Percentiles rank a stretch among this genome's conserved stretches.
Conservation (phyloP, 2,329 filamentous ascomycete genomes). For the Ophiostoma populinum region DNA sequence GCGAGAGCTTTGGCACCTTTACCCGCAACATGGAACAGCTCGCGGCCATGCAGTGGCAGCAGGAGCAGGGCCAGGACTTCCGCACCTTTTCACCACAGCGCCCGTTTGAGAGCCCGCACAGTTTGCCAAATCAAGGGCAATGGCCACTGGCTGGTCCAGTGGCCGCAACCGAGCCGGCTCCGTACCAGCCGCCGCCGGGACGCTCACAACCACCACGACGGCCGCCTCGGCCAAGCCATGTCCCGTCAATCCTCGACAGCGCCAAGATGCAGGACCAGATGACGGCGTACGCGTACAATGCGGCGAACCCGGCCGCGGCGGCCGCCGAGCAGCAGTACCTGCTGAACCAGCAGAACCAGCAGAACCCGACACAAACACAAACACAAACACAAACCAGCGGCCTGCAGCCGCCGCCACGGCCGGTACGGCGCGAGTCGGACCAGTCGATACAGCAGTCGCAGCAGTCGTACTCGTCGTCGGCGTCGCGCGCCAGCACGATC, state of each 20-base stretch:
- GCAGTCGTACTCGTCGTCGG: constrained; percentile 18
- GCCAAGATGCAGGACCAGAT: constrained; percentile 38
- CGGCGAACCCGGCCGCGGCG: not conserved
- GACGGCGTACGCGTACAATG: constrained; percentile 23
- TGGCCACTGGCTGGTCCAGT: constrained; percentile 32
- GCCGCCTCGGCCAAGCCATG: constrained; percentile 40
- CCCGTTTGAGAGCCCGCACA: not conserved
- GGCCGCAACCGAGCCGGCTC: constrained; percentile 18
- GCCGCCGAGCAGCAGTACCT: not conserved
- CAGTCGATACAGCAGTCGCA: constrained; percentile 29
- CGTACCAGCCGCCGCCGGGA: constrained; percentile 34
- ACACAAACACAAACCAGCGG: too few relatives aligned
- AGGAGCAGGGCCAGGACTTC: constrained; percentile 9
- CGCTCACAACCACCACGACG: constrained; percentile 35
- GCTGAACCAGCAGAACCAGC: not conserved
- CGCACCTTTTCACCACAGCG: constrained; percentile 2
- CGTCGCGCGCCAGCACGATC: constrained; percentile 34
- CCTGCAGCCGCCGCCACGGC: not conserved
- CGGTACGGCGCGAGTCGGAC: too few relatives aligned
- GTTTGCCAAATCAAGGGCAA: constrained; percentile 33
- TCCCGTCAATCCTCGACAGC: constrained; percentile 40
- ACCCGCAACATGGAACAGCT: constrained; percentile 5
- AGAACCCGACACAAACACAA: too few relatives aligned
- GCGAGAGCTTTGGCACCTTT: constrained; percentile 16
- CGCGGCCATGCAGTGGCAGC: constrained; percentile 1